Conservation (phyloP, 371 early-diverging fungal genomes). For the Mucor circinelloides region DNA sequence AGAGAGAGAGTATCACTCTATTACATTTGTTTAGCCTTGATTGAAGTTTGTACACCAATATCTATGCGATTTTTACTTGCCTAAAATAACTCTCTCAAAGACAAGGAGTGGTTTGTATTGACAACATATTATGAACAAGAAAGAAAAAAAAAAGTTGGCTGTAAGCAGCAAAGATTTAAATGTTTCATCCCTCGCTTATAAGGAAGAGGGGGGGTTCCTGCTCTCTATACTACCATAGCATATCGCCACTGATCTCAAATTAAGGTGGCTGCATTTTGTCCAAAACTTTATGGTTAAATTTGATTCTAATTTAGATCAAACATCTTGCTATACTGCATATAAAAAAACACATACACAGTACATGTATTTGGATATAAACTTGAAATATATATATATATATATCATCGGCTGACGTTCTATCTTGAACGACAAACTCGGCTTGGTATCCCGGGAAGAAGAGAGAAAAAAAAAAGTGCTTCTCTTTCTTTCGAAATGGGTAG, state of each 20-base stretch:
- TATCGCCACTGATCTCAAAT: not conserved
- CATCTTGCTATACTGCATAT: not conserved
- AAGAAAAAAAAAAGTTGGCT: conserved; percentile 9
- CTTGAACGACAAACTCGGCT: not conserved
- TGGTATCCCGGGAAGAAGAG: conserved; percentile 1
- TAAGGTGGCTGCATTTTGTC: not conserved
- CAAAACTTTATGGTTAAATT: conserved; percentile 1
- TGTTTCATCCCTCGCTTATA: conserved; percentile 17
- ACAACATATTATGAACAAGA: not conserved
- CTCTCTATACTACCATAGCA: not conserved
- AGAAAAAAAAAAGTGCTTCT: conserved; percentile 1
- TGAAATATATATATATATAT: not conserved
- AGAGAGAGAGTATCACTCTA: not conserved
- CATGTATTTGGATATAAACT: not conserved
- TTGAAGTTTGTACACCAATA: conserved; percentile 1
- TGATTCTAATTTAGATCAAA: conserved; percentile 2
- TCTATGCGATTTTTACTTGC: not conserved
- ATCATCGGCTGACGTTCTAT: conserved; percentile 7
- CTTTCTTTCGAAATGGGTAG: not conserved
- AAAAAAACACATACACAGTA: not conserved
- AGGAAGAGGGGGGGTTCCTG: not conserved
- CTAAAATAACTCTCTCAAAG: not conserved
- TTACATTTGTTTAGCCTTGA: conserved; percentile 7
- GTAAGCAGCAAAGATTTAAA: conserved; percentile 1
- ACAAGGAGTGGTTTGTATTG: not conserved